These are phyloP conservation scores for Pythium aphanidermatum DNA, from an alignment of 352 stramenopile species.

Conservation along the genomic window DNA sequence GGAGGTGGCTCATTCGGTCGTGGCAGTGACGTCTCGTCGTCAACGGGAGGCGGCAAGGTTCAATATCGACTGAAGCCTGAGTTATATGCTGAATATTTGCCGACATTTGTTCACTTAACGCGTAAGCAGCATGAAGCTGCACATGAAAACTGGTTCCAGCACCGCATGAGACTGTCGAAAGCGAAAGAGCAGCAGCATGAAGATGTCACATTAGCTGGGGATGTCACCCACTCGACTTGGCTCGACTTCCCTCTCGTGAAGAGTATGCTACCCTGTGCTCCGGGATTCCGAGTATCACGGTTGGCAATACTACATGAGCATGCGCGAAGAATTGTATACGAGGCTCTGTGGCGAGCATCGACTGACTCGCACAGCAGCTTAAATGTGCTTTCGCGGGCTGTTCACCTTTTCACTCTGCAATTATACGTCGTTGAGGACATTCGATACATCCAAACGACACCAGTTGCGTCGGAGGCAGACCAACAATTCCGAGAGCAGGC, in stretches of 20 bases:
- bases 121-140: slow-evolving; percentile 84
- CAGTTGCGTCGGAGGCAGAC: slow-evolving; percentile 33
- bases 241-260: slow-evolving; percentile 82
- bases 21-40: slow-evolving; percentile 1
- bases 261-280: slow-evolving; percentile 62
- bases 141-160: slow-evolving; percentile 84
- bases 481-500: slow-evolving; percentile 39
- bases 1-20: slow-evolving; percentile 22
- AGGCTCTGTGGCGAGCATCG: slow-evolving; percentile 56
- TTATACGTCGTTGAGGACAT: slow-evolving; percentile 79
- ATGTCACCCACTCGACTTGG: slow-evolving; percentile 73
- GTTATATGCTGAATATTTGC: slow-evolving; percentile 79
- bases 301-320: slow-evolving; percentile 59
- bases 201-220: slow-evolving; percentile 33
- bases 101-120: slow-evolving; percentile 82
- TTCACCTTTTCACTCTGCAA: slow-evolving; percentile 80
- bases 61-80: slow-evolving; percentile 81
- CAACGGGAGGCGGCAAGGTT: slow-evolving; percentile 39
- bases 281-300: slow-evolving; percentile 47
- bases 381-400: slow-evolving; percentile 56
- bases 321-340: slow-evolving; percentile 55
- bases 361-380: slow-evolving; percentile 55
- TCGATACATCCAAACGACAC: slow-evolving; percentile 51
- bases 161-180: slow-evolving; percentile 65
- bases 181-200: slow-evolving; percentile 51